Conservation (phyloP, 1,284 basidiomycete genomes). For the Athelia sp. region DNA sequence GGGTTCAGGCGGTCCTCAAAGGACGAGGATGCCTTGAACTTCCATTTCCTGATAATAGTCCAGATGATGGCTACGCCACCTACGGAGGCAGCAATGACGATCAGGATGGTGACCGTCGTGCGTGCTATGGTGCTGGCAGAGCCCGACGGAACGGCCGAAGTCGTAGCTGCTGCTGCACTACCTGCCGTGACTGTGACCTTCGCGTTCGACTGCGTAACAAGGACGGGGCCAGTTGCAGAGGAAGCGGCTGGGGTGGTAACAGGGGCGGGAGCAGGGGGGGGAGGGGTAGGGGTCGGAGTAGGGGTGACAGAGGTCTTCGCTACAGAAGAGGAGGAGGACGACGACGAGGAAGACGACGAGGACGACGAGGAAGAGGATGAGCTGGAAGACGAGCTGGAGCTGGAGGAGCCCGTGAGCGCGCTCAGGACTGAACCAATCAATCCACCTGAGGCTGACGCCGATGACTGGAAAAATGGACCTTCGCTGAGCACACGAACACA, state of each 20-base stretch:
- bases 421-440: not conserved
- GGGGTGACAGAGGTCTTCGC: not conserved
- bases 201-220: slow-evolving; percentile 17
- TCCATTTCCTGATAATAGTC: slow-evolving; percentile 91
- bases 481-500: not conserved
- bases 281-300: slow-evolving; percentile 4
- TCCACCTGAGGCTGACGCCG: slow-evolving; percentile 17
- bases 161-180: slow-evolving; percentile 18
- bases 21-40: slow-evolving; percentile 72
- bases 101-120: slow-evolving; percentile 68
- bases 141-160: slow-evolving; percentile 14
- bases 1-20: slow-evolving; percentile 83
- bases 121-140: slow-evolving; percentile 47
- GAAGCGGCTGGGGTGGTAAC: slow-evolving; percentile 11
- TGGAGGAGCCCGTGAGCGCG: slow-evolving; percentile 13
- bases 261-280: slow-evolving; percentile 9
- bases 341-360: slow-evolving; percentile 19
- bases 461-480: slow-evolving; percentile 1
- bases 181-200: slow-evolving; percentile 7
- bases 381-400: slow-evolving; percentile 14
- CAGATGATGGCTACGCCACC: slow-evolving; percentile 70
- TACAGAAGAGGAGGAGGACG: slow-evolving; percentile 12
- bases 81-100: slow-evolving; percentile 64
- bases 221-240: slow-evolving; percentile 9
- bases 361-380: slow-evolving; percentile 11